phyloP scores from a whole-genome alignment of 2,329 filamentous ascomycete species.

The Orbilia blumenaviensis region DNA sequence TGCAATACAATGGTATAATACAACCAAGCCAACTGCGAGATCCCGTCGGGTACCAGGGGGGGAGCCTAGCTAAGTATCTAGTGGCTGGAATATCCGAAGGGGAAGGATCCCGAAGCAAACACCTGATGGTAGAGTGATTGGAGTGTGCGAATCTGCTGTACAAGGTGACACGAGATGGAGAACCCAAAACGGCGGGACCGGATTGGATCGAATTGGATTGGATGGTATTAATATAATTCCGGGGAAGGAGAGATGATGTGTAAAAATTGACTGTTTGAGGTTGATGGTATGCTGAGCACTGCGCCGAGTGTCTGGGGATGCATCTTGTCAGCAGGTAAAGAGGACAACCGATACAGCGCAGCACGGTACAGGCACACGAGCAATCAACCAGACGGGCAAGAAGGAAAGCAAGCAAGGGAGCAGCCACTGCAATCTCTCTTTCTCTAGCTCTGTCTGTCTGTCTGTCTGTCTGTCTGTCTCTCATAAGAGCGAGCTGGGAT shows the following conservation, averaged over 20 bases:
- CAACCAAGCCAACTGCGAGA: background rate
- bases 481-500: too few species aligned
- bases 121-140: background rate
- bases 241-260: too few species aligned
- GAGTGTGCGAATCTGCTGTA: background rate
- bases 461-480: too few species aligned
- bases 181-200: slow-evolving; percentile 4
- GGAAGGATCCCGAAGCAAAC: too few species aligned
- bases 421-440: background rate
- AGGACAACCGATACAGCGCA: background rate
- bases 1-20: too few species aligned
- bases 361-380: too few species aligned
- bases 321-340: background rate
- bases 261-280: background rate
- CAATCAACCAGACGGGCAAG: background rate
- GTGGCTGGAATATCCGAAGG: too few species aligned
- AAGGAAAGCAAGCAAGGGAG: slow-evolving; percentile 12
- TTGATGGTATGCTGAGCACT: slow-evolving; percentile 9
- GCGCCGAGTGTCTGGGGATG: background rate
- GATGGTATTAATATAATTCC: background rate
- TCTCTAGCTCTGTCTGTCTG: too few species aligned
- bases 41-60: background rate
- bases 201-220: background rate
- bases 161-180: slow-evolving; percentile 19
- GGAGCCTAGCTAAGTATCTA: background rate